phyloP scores from a whole-genome alignment of 257 asterid species.

The Solanum verrucosum region DNA sequence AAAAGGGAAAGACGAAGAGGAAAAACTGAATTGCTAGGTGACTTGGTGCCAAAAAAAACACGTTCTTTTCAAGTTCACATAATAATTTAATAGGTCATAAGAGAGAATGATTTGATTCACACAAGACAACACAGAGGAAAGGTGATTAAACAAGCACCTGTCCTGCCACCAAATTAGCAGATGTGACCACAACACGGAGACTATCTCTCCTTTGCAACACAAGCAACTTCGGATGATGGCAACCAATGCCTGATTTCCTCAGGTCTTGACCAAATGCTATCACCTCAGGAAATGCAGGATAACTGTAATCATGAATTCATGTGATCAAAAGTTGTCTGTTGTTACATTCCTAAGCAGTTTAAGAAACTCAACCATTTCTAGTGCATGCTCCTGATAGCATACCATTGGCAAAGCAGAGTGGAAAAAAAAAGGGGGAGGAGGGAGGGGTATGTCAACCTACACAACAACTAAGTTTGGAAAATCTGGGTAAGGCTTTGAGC shows the following conservation, averaged over 20 bases:
- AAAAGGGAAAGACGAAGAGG: not conserved
- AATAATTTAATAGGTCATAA: not conserved
- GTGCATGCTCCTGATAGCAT: not conserved
- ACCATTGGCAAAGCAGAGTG: not conserved
- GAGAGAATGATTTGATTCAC: not conserved
- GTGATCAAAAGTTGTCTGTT: conserved; percentile 8
- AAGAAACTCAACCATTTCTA: not conserved
- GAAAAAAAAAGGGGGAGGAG: not conserved
- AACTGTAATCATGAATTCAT: conserved; percentile 36
- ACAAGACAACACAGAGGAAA: not conserved
- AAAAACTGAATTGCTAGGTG: not conserved
- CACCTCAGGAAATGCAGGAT: conserved; percentile 81
- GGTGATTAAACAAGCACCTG: conserved; percentile 44
- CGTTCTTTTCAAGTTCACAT: not conserved
- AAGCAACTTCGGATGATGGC: conserved; percentile 87
- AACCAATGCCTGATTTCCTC: conserved; percentile 72
- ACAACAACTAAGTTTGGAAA: conserved; percentile 62
- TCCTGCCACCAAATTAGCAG: conserved; percentile 80
- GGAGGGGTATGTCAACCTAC: conserved; percentile 32
- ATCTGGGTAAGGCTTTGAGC: conserved; percentile 51
- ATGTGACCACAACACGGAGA: conserved; percentile 71
- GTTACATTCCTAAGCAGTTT: conserved; percentile 9
- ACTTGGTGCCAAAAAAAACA: not conserved
- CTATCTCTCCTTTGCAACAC: conserved; percentile 71
- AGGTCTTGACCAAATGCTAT: conserved; percentile 85